phyloP scores from a whole-genome alignment of 176 grass and related monocot species.

The Cocos nucifera region DNA sequence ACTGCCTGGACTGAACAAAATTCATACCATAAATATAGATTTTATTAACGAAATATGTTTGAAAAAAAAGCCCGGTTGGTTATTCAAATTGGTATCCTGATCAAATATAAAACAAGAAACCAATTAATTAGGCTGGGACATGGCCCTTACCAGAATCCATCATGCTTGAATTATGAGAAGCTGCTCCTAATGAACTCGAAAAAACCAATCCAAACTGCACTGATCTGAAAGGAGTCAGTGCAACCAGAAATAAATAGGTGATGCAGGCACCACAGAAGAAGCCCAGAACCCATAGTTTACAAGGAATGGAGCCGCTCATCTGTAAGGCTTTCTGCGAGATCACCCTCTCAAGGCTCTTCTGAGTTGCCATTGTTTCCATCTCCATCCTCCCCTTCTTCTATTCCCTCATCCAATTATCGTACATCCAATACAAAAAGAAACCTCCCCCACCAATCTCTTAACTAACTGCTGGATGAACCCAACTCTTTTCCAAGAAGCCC shows the following conservation, averaged over 20 bases:
- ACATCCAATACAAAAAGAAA: neutral
- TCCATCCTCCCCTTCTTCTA: neutral
- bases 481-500: too few species aligned
- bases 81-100: too few species aligned
- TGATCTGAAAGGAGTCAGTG: conserved; percentile 10
- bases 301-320: conserved; percentile 29
- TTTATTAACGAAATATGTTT: too few species aligned
- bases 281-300: conserved; percentile 38
- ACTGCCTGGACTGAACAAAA: too few species aligned
- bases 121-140: neutral
- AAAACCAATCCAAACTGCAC: neutral
- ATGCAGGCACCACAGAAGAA: conserved; percentile 61
- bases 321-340: conserved; percentile 47
- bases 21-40: too few species aligned
- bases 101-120: neutral
- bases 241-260: conserved; percentile 25
- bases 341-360: conserved; percentile 36
- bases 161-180: conserved; percentile 25
- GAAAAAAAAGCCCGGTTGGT: too few species aligned
- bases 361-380: conserved; percentile 18
- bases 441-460: neutral
- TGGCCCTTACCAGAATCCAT: conserved; percentile 18
- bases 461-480: too few species aligned
- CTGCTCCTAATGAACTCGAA: conserved; percentile 4
- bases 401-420: too few species aligned